Base-by-base conservation (phyloP, 2,329 filamentous ascomycete genomes). In the Ophiocordyceps camponoti-leonardi region DNA sequence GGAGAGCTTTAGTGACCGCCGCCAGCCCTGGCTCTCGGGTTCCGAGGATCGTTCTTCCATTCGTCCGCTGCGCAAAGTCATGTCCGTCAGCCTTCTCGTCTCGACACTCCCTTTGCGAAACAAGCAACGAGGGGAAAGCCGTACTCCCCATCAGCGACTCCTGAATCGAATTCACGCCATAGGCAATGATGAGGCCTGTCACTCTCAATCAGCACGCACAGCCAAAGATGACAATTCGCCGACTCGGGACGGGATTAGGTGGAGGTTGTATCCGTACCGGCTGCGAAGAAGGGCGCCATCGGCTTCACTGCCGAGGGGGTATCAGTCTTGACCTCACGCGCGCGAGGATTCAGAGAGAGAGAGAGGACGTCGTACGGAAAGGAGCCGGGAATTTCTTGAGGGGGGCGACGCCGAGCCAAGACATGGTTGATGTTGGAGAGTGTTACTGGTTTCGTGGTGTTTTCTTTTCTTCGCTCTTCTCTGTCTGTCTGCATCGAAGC, bases 11-110 rank as follows among this genome's bases (percentile, higher is more conserved):
- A 75, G 61, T 75, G 71, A 46, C 57, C 59, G 42, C 60, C 53
- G 48, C 58, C 61, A 47, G 61, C 54, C 64, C 69, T 73, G 55
- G 65, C 66, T 56, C 72, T 70, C 54, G 79, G 80, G 77, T 95
- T 95, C 67, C 88, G 81, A 54, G 88, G 86, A 69, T 96, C 90
- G 74, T 94, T 93, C 81, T 88, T 93, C 79, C 77, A 95, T 72
- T 96, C 86, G 58, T 84, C 85, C 72, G 79, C 90, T 96, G 57
- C 52, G 43, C 23, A 26, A 26, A 26, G 8, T 4, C 42, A 13
- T 48, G 28, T 49, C 48, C 42, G 53, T 61, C 48, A 61, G 57
- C 49, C 50, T 49, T 35, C 4, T 14, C 3, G n/a, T 18, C 16
- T 18, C 3, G 5, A 7, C 2, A n/a, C 14, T 14, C 6, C 6